phyloP scores from a whole-genome alignment of 192 early-diverging fungal species.

The Chytriomyces confervae region DNA sequence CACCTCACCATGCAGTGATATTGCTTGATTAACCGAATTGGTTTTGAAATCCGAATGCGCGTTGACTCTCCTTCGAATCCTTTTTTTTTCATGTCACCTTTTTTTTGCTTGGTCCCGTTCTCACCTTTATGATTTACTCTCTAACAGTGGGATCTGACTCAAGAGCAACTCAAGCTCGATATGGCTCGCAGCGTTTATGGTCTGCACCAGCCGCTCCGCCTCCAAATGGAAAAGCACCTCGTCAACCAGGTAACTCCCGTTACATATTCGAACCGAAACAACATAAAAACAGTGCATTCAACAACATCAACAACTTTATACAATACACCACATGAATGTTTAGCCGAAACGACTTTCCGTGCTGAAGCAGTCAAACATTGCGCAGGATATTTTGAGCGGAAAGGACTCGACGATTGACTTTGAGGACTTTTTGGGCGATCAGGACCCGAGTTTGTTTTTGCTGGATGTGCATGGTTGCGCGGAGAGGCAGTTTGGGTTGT shows the following conservation, averaged over 20 bases:
- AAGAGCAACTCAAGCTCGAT: constrained; percentile 77
- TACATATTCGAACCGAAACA: neutral
- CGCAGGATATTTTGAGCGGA: constrained; percentile 85
- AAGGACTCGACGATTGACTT: constrained; percentile 88
- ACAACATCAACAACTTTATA: constrained; percentile 1
- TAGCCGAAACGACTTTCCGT: constrained; percentile 57
- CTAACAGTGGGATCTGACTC: constrained; percentile 84
- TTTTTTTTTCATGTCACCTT: neutral
- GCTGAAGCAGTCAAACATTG: constrained; percentile 67
- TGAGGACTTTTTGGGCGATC: constrained; percentile 83
- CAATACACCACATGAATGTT: neutral
- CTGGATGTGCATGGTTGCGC: constrained; percentile 72
- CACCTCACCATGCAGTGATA: neutral
- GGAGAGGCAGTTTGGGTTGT: constrained; percentile 66
- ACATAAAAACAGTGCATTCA: neutral
- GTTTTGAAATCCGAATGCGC: neutral
- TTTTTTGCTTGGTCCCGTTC: neutral
- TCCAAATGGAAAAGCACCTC: constrained; percentile 87
- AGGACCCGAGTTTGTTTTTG: constrained; percentile 61
- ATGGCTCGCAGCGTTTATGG: constrained; percentile 85
- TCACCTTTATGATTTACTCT: neutral
- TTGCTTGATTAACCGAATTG: neutral
- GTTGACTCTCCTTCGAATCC: neutral
- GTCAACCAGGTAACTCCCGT: constrained; percentile 50
- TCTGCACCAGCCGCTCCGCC: constrained; percentile 87